Evolutionary conservation across 2,329 filamentous ascomycete species (phyloP), one percentile per base, ranked within the genome.

Genomic region (Alternaria alternata): DNA sequence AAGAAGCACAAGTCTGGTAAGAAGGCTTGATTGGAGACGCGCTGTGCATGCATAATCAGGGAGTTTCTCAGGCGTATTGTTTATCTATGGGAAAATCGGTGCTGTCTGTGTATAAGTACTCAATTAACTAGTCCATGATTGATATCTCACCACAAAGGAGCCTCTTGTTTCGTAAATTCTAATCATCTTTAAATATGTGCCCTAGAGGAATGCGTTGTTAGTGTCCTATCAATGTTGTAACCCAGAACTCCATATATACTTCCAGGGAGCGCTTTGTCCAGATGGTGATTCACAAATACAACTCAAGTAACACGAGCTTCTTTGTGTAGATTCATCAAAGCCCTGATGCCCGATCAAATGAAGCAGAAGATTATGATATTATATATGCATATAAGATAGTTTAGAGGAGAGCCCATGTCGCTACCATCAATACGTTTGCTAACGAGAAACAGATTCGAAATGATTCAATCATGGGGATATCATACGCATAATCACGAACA

Each of bases 1-100:
- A 74, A 77, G 63, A 75, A 76, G 63, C 69, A 67, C 39, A 75
- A 72, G 57, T 71, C 60, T 65, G 75, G 66, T 70, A 91, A 41
- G 88, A 88, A 43, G 52, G 56, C 47, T 22, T 62, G 43, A 57
- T 38, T 48, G 16, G 2, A 32, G 4, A 48, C 11, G 11, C 14
- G 46, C 16, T 22, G n/a, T 26, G 49, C 34, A 41, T 51, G 49
- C 49, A 51, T 51, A n/a, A 36, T 38, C 4, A 41, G n/a, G 49
- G 49, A 39, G 49, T 41, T 28, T 18, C 18, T 24, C 14, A 20
- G 46, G 30, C 32, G 46, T 49, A 24, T 24, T 8, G 22, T 36
- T 26, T 4, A 16, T 36, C 28, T 49, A 26, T 24, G 20, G 18
- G 20, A 38, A 49, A 49, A 36, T 7, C 14, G 14, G 20, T 38